A percentile compares a stretch with the other conserved stretches of the same genome.
Evolutionary conservation across 306 rosid genomes (phyloP).

Genomic region (Parietaria judaica): DNA sequence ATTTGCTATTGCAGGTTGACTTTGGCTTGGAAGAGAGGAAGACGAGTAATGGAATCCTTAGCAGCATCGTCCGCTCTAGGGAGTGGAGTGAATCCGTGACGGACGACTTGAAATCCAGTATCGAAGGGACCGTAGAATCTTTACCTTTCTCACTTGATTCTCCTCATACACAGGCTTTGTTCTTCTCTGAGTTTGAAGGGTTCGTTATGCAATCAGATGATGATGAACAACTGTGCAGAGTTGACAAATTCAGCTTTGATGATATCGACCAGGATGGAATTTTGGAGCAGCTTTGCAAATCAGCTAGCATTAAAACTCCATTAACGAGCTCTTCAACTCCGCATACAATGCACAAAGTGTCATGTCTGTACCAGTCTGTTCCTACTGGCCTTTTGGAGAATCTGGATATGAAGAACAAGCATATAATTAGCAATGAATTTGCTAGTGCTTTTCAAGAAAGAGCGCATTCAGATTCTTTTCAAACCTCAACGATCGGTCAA

Average conservation of each 20-base stretch:
- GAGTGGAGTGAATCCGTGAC: constrained; percentile 21
- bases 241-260: constrained; percentile 35
- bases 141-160: constrained; percentile 32
- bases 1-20: constrained; percentile 28
- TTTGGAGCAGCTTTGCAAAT: constrained; percentile 46
- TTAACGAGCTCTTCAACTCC: constrained; percentile 40
- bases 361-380: constrained; percentile 36
- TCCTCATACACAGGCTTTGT: constrained; percentile 27
- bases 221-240: constrained; percentile 34
- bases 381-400: constrained; percentile 69
- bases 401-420: constrained; percentile 28
- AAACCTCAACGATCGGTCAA: constrained; percentile 27
- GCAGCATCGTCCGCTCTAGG: constrained; percentile 1
- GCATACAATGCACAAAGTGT: constrained; percentile 26
- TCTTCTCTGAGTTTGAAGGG: constrained; percentile 65
- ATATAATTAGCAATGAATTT: constrained; percentile 23
- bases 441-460: constrained; percentile 22
- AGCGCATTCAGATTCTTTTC: constrained; percentile 51
- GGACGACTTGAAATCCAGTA: constrained; percentile 28
- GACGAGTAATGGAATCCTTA: constrained; percentile 20
- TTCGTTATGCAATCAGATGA: constrained; percentile 56
- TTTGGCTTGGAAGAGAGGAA: constrained; percentile 27
- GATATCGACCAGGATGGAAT: constrained; percentile 40
- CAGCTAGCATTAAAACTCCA: constrained; percentile 53
- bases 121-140: constrained; percentile 23